Evolutionary conservation across 2,329 filamentous ascomycete genomes (phyloP).

Genomic region (Phialocephala subalpina): DNA sequence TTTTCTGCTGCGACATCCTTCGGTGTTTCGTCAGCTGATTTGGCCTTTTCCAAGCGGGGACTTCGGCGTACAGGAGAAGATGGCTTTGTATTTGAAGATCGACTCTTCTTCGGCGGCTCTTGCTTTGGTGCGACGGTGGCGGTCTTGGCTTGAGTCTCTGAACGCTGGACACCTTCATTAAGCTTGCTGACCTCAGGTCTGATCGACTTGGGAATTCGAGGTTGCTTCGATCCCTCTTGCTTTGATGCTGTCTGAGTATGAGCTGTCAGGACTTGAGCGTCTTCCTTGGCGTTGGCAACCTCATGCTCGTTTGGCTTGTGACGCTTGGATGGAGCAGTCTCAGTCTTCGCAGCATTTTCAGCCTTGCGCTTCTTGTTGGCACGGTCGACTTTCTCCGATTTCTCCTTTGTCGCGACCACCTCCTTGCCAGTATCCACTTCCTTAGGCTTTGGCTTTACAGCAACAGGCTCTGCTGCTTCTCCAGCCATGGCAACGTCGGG

Average conservation of each 20-base stretch:
- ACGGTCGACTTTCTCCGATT: neutral
- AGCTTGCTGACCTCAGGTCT: neutral
- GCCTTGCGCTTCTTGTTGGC: conserved; percentile 5
- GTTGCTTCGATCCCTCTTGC: no score
- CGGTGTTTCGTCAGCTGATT: neutral
- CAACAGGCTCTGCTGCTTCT: neutral
- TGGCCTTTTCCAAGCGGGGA: neutral
- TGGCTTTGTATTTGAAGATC: no score
- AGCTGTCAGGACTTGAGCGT: neutral
- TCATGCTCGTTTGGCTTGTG: neutral
- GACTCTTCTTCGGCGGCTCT: neutral
- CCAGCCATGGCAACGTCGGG: neutral
- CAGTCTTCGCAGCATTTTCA: neutral
- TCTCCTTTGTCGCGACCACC: neutral
- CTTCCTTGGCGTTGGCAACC: neutral
- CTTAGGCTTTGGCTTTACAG: neutral
- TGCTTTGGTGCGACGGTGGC: neutral
- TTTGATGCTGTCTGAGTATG: no score
- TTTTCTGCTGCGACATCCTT: neutral
- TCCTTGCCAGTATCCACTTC: neutral
- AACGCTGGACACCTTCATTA: neutral
- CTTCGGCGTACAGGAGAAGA: neutral
- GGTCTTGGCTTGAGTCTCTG: neutral
- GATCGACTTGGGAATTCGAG: neutral
- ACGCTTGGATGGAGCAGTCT: neutral